phyloP scores from a whole-genome alignment of 805 yeast species.

The Candida taoyuanica region DNA sequence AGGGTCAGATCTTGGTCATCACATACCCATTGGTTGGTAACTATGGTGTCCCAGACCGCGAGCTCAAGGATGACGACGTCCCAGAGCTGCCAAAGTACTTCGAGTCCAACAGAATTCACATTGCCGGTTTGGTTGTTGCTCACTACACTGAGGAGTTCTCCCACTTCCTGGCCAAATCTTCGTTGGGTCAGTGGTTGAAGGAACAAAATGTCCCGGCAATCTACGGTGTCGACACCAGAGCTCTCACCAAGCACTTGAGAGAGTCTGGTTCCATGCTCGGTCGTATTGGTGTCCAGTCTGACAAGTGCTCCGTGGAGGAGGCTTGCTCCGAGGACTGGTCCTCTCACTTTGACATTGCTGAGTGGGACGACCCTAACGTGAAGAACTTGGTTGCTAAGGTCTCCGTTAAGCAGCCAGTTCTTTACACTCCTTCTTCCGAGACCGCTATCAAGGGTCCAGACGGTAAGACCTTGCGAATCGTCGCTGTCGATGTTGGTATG shows the following conservation, averaged over 20 bases:
- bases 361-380: conserved; percentile 90
- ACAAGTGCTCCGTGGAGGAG: conserved; percentile 28
- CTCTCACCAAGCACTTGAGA: conserved; percentile 89
- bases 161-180: conserved; percentile 88
- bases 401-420: conserved; percentile 68
- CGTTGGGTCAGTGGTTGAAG: conserved; percentile 90
- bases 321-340: conserved; percentile 48
- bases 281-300: conserved; percentile 66
- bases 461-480: conserved; percentile 75
- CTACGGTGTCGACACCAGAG: conserved; percentile 96
- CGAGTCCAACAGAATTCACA: conserved; percentile 88
- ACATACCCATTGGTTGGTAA: conserved; percentile 97
- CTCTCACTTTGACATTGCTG: conserved; percentile 64
- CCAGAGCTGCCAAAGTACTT: conserved; percentile 83
- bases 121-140: conserved; percentile 95
- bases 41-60: conserved; percentile 96
- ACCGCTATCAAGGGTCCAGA: conserved; percentile 53
- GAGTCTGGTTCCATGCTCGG: conserved; percentile 91
- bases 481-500: conserved; percentile 97
- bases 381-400: conserved; percentile 90
- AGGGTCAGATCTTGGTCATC: conserved; percentile 94
- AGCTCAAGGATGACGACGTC: conserved; percentile 66
- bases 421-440: conserved; percentile 65
- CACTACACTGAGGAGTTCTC: conserved; percentile 95
- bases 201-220: conserved; percentile 91